Base-by-base conservation (phyloP, 768 basidiomycete genomes). In the Pulveroboletus frians region DNA sequence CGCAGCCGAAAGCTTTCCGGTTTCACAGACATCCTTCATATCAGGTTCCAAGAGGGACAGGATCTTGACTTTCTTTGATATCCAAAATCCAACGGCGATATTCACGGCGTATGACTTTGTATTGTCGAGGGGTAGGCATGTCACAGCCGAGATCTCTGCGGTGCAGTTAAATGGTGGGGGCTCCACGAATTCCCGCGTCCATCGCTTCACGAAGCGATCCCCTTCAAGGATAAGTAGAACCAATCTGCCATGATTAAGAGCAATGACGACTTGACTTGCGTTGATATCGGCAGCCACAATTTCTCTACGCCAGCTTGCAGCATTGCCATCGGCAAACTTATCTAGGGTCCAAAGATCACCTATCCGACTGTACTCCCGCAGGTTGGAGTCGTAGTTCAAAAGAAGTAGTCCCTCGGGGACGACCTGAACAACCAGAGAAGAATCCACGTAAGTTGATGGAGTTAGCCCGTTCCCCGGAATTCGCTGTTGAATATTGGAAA, bases 41-140 rank as follows among this genome's bases (percentile, higher is more conserved):
- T 49, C 42, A 13, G 7, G 27, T 10, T 40, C 51, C n/a, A 63
- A 59, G 34, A 76, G 54, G 5, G 63, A 60, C 46, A 88, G 70
- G 30, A 92, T 67, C 56, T 82, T 75, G 35, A 92, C 74, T 8
- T 65, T 57, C 55, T 84, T 85, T 3, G 78, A 76, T 18, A 76
- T 76, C 91, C 92, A 95, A 56, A 88, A 88, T 0, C 83, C 80
- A n/a, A 86, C 80, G 0, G 76, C 79, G 23, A 86, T 66, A 45
- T 76, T 56, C 9, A 66, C 65, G 1, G 86, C 65, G 46, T 72
- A 81, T 29, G 66, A 61, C 54, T 75, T 75, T 9, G 63, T 54
- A 1, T 70, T 59, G 54, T 85, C 77, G 15, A 80, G 58, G 0
- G 84, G 81, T 3, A 72, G 61, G 55, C 88, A 81, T 0, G 84